Conservation (phyloP, 2,329 filamentous ascomycete species). For the Nemania sp. region DNA sequence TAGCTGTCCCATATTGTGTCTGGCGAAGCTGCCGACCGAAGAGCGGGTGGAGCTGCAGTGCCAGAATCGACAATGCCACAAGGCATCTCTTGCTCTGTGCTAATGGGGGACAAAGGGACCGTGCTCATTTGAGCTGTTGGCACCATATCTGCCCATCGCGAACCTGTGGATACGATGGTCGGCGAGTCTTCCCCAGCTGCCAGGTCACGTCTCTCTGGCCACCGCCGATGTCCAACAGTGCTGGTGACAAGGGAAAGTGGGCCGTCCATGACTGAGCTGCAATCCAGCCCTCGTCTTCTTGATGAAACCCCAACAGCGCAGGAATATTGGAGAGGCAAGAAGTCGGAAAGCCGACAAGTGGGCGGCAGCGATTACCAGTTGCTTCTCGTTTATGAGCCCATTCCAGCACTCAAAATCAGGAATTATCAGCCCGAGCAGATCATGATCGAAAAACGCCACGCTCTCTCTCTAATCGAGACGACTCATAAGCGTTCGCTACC, state of each 20-base stretch:
- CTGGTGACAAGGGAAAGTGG: constrained; percentile 48
- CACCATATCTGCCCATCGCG: constrained; percentile 43
- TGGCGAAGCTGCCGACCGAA: constrained; percentile 53
- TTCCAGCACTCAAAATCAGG: constrained; percentile 29
- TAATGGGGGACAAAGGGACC: constrained; percentile 59
- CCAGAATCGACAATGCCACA: constrained; percentile 42
- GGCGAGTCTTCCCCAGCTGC: constrained; percentile 50
- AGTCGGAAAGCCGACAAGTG: constrained; percentile 11
- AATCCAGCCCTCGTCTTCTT: constrained; percentile 47
- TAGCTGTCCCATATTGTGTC: constrained; percentile 53
- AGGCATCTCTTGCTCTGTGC: constrained; percentile 52
- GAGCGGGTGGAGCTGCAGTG: constrained; percentile 49
- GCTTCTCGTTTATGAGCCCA: constrained; percentile 25
- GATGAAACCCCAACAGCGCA: constrained; percentile 27
- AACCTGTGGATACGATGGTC: constrained; percentile 42
- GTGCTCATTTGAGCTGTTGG: constrained; percentile 44
- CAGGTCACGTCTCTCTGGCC: constrained; percentile 53
- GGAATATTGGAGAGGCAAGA: constrained; percentile 14
- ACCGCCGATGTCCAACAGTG: constrained; percentile 48
- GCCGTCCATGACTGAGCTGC: constrained; percentile 51
- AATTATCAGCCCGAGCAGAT: constrained; percentile 25
- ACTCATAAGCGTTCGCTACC: constrained; percentile 23
- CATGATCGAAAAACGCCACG: constrained; percentile 34
- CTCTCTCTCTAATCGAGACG: constrained; percentile 34
- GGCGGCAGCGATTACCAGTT: constrained; percentile 21